Evolutionary conservation across 768 basidiomycete genomes (phyloP).

Genomic region (Hypholoma fasciculare): DNA sequence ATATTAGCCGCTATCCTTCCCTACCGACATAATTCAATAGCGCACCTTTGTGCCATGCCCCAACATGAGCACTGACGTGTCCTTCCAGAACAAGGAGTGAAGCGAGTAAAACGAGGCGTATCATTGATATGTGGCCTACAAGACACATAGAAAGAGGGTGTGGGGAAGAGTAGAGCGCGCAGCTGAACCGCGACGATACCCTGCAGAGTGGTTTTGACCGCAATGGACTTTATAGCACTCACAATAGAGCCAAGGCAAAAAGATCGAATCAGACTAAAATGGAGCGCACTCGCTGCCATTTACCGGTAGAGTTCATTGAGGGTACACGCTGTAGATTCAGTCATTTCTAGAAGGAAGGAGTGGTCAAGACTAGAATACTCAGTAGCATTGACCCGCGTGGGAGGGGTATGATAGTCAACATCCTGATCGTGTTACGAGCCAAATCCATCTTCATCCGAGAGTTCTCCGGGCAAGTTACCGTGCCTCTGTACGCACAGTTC

Average conservation of each 20-base stretch:
- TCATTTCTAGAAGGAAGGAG: too few relatives aligned
- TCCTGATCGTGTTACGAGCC: too few relatives aligned
- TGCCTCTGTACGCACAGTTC: too few relatives aligned
- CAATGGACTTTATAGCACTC: not conserved
- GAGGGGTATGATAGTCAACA: too few relatives aligned
- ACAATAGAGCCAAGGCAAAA: not conserved
- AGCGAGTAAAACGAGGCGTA: too few relatives aligned
- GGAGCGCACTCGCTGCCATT: not conserved
- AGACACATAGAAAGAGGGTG: not conserved
- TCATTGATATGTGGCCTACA: too few relatives aligned
- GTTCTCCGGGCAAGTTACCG: too few relatives aligned
- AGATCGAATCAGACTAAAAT: not conserved
- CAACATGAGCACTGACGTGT: not conserved
- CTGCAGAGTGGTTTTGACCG: not conserved
- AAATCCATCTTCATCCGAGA: too few relatives aligned
- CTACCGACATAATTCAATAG: not conserved
- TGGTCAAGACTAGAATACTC: too few relatives aligned
- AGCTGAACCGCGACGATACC: not conserved
- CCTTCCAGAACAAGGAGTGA: too few relatives aligned
- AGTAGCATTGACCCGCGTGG: too few relatives aligned
- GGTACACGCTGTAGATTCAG: not conserved
- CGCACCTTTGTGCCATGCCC: conserved; percentile 3
- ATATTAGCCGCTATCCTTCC: not conserved
- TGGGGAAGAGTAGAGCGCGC: not conserved
- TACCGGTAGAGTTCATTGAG: not conserved